phyloP scores from a whole-genome alignment of 2,329 filamentous ascomycete genomes.

The Xylaria sp. region DNA sequence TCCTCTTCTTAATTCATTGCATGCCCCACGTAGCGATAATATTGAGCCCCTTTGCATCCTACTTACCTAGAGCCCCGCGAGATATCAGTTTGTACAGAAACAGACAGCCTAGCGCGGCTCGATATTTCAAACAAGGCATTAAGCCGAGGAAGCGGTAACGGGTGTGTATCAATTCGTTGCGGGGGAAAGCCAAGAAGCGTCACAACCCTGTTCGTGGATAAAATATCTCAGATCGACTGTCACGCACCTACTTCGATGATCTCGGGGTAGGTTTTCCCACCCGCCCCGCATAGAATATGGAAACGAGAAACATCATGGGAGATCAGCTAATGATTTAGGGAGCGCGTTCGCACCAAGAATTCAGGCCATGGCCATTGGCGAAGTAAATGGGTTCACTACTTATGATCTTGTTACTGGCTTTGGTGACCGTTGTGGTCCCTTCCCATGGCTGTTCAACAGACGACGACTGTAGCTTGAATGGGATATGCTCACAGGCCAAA shows the following conservation, averaged over 20 bases:
- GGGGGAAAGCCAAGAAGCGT: background rate
- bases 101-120: background rate
- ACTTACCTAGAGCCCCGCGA: background rate
- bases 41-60: background rate
- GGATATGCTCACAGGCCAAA: conserved; percentile 38
- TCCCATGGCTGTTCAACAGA: conserved; percentile 28
- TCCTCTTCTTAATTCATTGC: no score
- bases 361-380: background rate
- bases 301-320: background rate
- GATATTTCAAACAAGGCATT: background rate
- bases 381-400: background rate
- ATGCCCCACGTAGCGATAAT: background rate
- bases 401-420: background rate
- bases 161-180: background rate
- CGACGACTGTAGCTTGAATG: conserved; percentile 48
- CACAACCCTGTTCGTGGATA: conserved; percentile 22
- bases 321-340: background rate
- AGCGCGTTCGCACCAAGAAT: background rate
- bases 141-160: background rate
- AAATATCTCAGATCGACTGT: conserved; percentile 1
- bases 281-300: conserved; percentile 5
- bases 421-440: background rate
- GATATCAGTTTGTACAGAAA: background rate
- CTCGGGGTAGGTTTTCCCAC: background rate
- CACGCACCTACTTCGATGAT: background rate